Evolutionary conservation across 2,329 filamentous ascomycete species (phyloP).

Genomic region (Sphaerulina vaccinii): DNA sequence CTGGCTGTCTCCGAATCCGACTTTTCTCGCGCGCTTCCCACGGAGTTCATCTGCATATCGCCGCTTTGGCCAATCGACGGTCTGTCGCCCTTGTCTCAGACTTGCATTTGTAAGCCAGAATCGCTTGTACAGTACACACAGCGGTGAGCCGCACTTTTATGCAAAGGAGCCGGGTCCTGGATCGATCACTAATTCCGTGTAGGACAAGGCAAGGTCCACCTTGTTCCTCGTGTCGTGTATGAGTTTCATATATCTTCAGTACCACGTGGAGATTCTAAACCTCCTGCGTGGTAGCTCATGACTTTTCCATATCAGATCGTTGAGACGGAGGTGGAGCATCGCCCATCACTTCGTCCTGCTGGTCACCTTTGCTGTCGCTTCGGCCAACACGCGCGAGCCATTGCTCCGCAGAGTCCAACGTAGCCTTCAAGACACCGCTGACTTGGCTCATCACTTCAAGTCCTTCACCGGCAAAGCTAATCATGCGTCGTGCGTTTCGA

Average conservation of each 20-base stretch:
- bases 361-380: constrained; percentile 10
- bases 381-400: constrained; percentile 68
- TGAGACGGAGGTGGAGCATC: constrained; percentile 15
- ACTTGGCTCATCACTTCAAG: constrained; percentile 94
- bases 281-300: constrained; percentile 3
- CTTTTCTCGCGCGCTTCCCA: background rate
- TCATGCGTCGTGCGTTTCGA: constrained; percentile 67
- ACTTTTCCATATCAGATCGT: constrained; percentile 18
- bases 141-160: background rate
- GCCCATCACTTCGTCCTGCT: constrained; percentile 19
- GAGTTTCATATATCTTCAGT: background rate
- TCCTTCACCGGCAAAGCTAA: constrained; percentile 84
- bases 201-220: background rate
- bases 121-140: no score
- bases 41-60: background rate
- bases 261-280: background rate
- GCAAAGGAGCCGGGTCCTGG: background rate
- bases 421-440: constrained; percentile 81
- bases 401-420: constrained; percentile 83
- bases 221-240: background rate
- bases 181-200: background rate
- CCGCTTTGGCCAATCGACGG: background rate
- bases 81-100: background rate
- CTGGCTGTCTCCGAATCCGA: background rate
- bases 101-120: background rate